These are phyloP conservation scores for Haberlea rhodopensis DNA, from an alignment of 257 asterid genomes.

Conservation along the genomic window DNA sequence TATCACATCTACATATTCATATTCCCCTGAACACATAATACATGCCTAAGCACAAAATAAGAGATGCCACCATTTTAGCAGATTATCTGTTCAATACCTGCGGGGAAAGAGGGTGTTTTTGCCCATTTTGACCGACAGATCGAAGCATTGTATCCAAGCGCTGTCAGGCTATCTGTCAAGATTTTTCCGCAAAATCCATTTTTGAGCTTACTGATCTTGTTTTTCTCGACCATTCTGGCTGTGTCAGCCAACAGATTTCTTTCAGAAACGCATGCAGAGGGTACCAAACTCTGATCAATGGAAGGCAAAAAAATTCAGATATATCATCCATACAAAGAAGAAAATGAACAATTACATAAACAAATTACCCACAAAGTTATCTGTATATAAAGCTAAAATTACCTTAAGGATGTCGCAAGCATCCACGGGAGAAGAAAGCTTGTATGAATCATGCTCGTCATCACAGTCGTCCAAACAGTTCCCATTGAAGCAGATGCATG, in stretches of 20 bases:
- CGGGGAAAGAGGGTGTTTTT: constrained; percentile 52
- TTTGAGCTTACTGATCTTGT: constrained; percentile 52
- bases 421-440: constrained; percentile 28
- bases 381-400: not conserved
- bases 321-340: constrained; percentile 16
- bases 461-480: constrained; percentile 63
- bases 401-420: constrained; percentile 73
- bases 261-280: constrained; percentile 49
- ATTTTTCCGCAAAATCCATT: constrained; percentile 48
- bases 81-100: constrained; percentile 39
- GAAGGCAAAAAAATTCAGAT: constrained; percentile 14
- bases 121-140: constrained; percentile 89
- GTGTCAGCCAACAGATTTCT: constrained; percentile 67
- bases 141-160: constrained; percentile 76
- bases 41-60: not conserved
- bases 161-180: constrained; percentile 62
- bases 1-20: constrained; percentile 74
- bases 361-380: not conserved
- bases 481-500: constrained; percentile 73
- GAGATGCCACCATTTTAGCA: not conserved
- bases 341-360: not conserved
- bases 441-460: constrained; percentile 55
- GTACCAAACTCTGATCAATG: constrained; percentile 62
- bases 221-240: constrained; percentile 60
- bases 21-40: constrained; percentile 46